A percentile compares a stretch with the other conserved stretches of the same genome.
These are phyloP conservation scores for Elaeis oleifera DNA, from an alignment of 202 grass and related monocot species.

Conservation along the genomic window DNA sequence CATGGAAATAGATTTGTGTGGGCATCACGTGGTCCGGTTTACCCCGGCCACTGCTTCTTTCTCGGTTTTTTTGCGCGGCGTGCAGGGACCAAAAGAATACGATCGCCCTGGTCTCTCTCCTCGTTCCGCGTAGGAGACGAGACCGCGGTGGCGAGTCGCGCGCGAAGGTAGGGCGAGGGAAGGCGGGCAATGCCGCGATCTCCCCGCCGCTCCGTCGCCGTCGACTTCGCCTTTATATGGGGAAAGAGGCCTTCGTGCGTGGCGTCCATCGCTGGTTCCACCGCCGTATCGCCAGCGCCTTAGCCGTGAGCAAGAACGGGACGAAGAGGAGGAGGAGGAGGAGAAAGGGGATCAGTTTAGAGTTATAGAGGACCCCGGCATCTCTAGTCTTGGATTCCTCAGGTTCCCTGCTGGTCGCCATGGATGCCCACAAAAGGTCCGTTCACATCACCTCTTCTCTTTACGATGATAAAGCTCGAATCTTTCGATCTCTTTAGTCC, in stretches of 20 bases:
- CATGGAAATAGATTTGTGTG: no score
- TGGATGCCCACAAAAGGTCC: constrained; percentile 42
- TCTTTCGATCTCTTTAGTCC: no score
- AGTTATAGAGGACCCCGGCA: constrained; percentile 22
- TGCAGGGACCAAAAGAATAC: no score
- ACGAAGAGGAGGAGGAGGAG: neutral
- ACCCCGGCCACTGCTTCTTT: no score
- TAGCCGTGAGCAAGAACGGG: neutral
- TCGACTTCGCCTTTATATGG: constrained; percentile 7
- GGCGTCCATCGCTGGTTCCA: neutral
- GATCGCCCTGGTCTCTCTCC: no score
- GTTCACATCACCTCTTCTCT: neutral
- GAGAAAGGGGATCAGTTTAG: neutral
- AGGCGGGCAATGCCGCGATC: constrained; percentile 1
- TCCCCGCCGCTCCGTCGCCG: constrained; percentile 13
- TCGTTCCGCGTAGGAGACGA: neutral
- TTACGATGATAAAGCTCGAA: neutral
- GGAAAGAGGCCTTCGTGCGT: neutral
- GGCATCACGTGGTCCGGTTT: no score
- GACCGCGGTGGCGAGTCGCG: neutral
- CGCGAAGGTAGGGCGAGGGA: neutral
- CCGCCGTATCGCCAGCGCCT: constrained; percentile 20
- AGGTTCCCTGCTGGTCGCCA: constrained; percentile 8
- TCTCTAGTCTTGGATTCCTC: constrained; percentile 17
- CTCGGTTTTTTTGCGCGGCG: no score